Evolutionary conservation across 495 filamentous ascomycete genomes (phyloP).

Genomic region (Cairneyella variabilis): DNA sequence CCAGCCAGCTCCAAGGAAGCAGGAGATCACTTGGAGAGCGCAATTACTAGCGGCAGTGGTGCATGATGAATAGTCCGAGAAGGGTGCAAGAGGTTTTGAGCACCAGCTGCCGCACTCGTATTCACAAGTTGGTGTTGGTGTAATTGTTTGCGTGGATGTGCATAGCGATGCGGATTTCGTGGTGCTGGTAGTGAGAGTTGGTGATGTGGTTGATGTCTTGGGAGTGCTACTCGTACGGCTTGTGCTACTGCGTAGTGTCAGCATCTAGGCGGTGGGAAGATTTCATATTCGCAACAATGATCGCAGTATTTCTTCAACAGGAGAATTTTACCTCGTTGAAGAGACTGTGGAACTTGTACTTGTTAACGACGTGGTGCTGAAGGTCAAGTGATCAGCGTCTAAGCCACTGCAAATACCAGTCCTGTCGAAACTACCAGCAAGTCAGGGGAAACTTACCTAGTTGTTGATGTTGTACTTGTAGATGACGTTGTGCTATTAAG

Average conservation of each 20-base stretch:
- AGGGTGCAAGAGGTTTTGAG: slow-evolving; percentile 39
- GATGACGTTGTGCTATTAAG: not conserved
- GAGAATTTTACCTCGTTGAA: not conserved
- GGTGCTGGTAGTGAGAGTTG: slow-evolving; percentile 24
- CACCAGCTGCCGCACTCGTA: slow-evolving; percentile 48
- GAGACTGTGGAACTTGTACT: not conserved
- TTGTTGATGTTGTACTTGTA: slow-evolving; percentile 13
- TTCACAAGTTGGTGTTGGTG: slow-evolving; percentile 40
- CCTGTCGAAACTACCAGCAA: too few relatives aligned
- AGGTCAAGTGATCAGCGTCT: too few relatives aligned
- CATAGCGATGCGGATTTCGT: slow-evolving; percentile 35
- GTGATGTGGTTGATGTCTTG: not conserved
- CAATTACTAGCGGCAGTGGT: slow-evolving; percentile 32
- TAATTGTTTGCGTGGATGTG: slow-evolving; percentile 30
- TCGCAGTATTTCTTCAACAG: too few relatives aligned
- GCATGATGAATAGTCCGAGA: slow-evolving; percentile 33
- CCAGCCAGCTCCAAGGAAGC: slow-evolving; percentile 42
- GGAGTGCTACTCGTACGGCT: not conserved
- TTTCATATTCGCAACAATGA: too few relatives aligned
- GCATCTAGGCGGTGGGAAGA: too few relatives aligned
- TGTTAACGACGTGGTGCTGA: not conserved
- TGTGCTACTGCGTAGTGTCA: not conserved
- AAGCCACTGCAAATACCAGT: too few relatives aligned
- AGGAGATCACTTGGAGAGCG: slow-evolving; percentile 37
- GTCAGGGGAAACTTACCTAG: too few relatives aligned